Base-by-base conservation (phyloP, 352 stramenopile genomes). In the Phytophthora quininea region DNA sequence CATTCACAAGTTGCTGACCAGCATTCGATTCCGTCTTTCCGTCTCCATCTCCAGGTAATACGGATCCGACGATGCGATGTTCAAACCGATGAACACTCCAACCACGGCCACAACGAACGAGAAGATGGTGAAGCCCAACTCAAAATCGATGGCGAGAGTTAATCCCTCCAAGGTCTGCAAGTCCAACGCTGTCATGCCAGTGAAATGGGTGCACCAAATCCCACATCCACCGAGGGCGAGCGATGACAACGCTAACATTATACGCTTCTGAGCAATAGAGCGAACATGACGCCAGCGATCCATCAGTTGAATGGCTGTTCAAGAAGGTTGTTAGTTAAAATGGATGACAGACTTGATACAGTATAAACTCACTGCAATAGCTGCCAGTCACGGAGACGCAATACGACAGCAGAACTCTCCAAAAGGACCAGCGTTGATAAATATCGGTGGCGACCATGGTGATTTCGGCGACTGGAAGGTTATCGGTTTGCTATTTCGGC, bases 121-220 rank as follows among this genome's bases (percentile, higher is more conserved):
- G 11, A 82, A 14, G 2, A 79, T 54, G 8, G 79, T 86, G 49
- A 70, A 45, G 9, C 75, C 71, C 4, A 64, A 11, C 29, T 85
- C 74, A 67, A 86, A 88, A 49, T 84, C 48, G 10, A 84, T 64
- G 2, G 37, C 12, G 4, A 88, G 38, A 0, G 62, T n/a, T 6
- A 64, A 58, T 0, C 64, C 67, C 47, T 86, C 70, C 3, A 58
- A 50, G 4, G 71, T 47, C 3, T 9, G 38, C n/a, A 86, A 45
- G 9, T 63, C 45, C 8, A 74, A 50, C 15, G 79, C 76, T 4
- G 67, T 69, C 76, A 88, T 88, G 32, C 79, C 79, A 14, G 75
- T 77, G 53, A 88, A 86, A 27, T 88, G 79, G 66, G 74, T 86
- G 66, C 58, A 57, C 79, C 76, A 88, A 31, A 88, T 86, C 40